These are phyloP conservation scores for Kluyveromyces sp. DNA, from an alignment of 1,139 yeast species.

Conservation along the genomic window DNA sequence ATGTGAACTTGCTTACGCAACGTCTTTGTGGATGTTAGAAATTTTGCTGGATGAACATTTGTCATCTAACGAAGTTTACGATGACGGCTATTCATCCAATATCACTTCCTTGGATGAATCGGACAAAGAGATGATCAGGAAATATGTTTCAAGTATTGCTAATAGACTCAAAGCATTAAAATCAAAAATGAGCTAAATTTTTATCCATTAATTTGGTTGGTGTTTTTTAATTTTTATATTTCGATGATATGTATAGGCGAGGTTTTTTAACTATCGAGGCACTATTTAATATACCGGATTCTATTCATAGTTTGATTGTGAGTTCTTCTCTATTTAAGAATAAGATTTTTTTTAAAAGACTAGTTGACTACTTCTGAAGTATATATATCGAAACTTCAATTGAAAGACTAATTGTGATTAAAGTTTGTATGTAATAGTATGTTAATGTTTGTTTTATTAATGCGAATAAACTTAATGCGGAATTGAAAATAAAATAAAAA, in stretches of 20 bases:
- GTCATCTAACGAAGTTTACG: slow-evolving; percentile 36
- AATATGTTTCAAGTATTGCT: slow-evolving; percentile 67
- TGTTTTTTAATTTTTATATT: background rate
- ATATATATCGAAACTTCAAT: too few relatives aligned
- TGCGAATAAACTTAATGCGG: too few relatives aligned
- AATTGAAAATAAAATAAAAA: too few relatives aligned
- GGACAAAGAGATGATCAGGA: slow-evolving; percentile 67
- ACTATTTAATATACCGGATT: too few relatives aligned
- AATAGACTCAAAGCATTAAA: slow-evolving; percentile 56
- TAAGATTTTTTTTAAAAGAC: too few relatives aligned
- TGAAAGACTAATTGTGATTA: too few relatives aligned
- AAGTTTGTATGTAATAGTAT: too few relatives aligned
- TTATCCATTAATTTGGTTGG: background rate
- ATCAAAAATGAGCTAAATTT: slow-evolving; percentile 12
- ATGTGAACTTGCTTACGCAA: slow-evolving; percentile 83
- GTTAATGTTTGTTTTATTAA: too few relatives aligned
- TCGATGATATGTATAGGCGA: background rate
- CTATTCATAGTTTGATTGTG: too few relatives aligned
- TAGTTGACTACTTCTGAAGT: too few relatives aligned
- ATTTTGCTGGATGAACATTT: slow-evolving; percentile 49
- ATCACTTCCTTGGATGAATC: slow-evolving; percentile 50
- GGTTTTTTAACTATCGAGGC: too few relatives aligned
- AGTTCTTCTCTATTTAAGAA: too few relatives aligned
- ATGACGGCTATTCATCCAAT: slow-evolving; percentile 18
- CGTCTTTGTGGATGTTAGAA: slow-evolving; percentile 93